Evolutionary conservation across 768 basidiomycete genomes (phyloP).

Genomic region (Termitomyces sp.): DNA sequence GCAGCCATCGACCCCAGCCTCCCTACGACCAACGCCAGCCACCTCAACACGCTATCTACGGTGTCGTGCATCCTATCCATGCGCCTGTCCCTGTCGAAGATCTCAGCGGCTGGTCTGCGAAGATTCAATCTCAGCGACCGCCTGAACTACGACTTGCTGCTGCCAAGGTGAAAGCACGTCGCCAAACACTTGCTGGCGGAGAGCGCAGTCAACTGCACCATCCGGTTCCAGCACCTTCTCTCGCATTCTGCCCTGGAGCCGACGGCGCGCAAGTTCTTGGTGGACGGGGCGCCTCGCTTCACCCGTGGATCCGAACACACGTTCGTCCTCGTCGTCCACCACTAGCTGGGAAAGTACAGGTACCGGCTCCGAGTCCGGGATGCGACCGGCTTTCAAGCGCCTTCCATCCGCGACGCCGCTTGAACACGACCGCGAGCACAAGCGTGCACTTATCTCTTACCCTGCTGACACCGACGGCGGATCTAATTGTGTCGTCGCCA

Average conservation of each 20-base stretch:
- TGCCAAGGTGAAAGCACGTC: background rate
- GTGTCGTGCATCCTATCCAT: background rate
- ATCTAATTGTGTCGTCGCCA: background rate
- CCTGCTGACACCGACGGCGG: background rate
- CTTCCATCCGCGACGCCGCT: conserved; percentile 2
- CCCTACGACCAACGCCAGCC: background rate
- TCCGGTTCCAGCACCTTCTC: background rate
- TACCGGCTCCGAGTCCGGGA: background rate
- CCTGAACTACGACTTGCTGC: background rate
- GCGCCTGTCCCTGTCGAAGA: background rate
- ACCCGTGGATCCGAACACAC: background rate
- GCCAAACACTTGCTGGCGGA: background rate
- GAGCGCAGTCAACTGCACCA: background rate
- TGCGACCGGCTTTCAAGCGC: conserved; percentile 1
- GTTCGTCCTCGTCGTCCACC: background rate
- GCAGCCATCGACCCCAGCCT: background rate
- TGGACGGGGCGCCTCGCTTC: background rate
- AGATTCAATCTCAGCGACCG: background rate
- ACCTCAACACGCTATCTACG: background rate
- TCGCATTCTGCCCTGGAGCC: background rate
- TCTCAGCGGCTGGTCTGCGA: conserved; percentile 1
- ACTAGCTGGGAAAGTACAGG: background rate
- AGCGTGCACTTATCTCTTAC: background rate
- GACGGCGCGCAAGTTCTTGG: background rate
- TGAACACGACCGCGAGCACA: background rate